These are phyloP conservation scores for Candida nanaspora DNA, from an alignment of 805 yeast genomes.

Conservation along the genomic window DNA sequence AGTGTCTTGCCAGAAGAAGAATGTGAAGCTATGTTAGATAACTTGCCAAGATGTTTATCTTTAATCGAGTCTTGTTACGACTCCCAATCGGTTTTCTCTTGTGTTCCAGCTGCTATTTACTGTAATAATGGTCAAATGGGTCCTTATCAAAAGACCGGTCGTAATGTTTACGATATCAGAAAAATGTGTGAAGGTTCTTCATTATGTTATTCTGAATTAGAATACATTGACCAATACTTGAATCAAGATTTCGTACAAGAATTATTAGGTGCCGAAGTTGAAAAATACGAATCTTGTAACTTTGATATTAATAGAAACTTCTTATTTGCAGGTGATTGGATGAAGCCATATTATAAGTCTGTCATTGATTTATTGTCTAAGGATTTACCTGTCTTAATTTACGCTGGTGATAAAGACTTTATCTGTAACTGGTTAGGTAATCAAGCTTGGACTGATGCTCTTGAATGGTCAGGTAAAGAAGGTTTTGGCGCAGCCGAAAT, in stretches of 20 bases:
- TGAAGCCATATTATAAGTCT: slow-evolving; percentile 54
- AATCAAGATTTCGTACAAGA: slow-evolving; percentile 46
- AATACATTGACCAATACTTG: slow-evolving; percentile 42
- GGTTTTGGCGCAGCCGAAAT: slow-evolving; percentile 21
- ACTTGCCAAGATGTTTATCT: slow-evolving; percentile 58
- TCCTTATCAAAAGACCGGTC: slow-evolving; percentile 50
- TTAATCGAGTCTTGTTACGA: slow-evolving; percentile 62
- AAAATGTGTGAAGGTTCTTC: slow-evolving; percentile 42
- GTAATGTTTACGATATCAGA: slow-evolving; percentile 62
- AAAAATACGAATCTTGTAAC: slow-evolving; percentile 44
- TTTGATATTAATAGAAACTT: slow-evolving; percentile 44
- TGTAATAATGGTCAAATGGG: slow-evolving; percentile 57
- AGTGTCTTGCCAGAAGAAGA: slow-evolving; percentile 63
- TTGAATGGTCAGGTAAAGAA: slow-evolving; percentile 52
- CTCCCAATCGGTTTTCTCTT: slow-evolving; percentile 46
- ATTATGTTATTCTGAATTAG: slow-evolving; percentile 46
- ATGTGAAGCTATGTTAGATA: slow-evolving; percentile 56
- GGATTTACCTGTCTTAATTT: slow-evolving; percentile 72
- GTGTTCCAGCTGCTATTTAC: slow-evolving; percentile 59
- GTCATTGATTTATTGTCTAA: slow-evolving; percentile 55
- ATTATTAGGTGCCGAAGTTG: slow-evolving; percentile 49
- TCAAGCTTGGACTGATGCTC: slow-evolving; percentile 68
- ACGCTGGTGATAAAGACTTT: slow-evolving; percentile 93
- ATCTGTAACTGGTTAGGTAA: slow-evolving; percentile 93
- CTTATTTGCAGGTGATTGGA: slow-evolving; percentile 55